Percentiles rank a stretch among this genome's conserved stretches.
phyloP scores from a whole-genome alignment of 768 basidiomycete species.

The Leccinum barrowsii region DNA sequence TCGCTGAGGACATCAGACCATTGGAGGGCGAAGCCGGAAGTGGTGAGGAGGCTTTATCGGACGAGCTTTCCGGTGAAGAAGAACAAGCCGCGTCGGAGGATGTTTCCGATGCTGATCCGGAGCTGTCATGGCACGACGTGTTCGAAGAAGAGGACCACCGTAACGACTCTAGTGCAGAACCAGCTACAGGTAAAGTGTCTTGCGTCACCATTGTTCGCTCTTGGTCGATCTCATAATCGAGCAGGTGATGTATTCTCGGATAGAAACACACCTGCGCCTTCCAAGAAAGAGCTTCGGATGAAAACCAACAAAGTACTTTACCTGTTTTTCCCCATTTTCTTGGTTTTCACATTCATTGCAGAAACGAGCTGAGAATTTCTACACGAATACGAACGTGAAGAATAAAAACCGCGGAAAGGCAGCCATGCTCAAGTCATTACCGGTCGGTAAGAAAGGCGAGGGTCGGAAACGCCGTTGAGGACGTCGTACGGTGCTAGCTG shows the following conservation, averaged over 20 bases:
- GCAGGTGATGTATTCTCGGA: conserved; percentile 32
- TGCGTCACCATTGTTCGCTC: not conserved
- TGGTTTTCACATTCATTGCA: conserved; percentile 29
- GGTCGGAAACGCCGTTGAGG: conserved; percentile 37
- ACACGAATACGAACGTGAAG: conserved; percentile 79
- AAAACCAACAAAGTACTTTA: conserved; percentile 81
- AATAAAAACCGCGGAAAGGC: conserved; percentile 75
- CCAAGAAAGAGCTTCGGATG: conserved; percentile 74
- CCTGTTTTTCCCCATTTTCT: not conserved
- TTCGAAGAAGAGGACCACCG: conserved; percentile 53
- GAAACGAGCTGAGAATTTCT: conserved; percentile 91
- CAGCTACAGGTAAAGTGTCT: conserved; percentile 20
- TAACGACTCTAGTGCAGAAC: conserved; percentile 5
- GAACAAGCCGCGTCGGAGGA: conserved; percentile 38
- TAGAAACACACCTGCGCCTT: conserved; percentile 31
- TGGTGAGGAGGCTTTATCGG: conserved; percentile 29
- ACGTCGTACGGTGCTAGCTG: conserved; percentile 13
- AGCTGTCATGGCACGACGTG: conserved; percentile 84
- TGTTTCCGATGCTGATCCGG: conserved; percentile 35
- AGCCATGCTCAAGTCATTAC: conserved; percentile 53
- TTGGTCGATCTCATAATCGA: conserved; percentile 9
- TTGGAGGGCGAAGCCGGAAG: conserved; percentile 49
- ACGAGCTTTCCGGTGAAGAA: conserved; percentile 38
- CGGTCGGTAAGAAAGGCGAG: conserved; percentile 47
- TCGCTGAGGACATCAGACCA: conserved; percentile 77